phyloP scores from a whole-genome alignment of 1,284 basidiomycete species.

The Sutorius eximius region DNA sequence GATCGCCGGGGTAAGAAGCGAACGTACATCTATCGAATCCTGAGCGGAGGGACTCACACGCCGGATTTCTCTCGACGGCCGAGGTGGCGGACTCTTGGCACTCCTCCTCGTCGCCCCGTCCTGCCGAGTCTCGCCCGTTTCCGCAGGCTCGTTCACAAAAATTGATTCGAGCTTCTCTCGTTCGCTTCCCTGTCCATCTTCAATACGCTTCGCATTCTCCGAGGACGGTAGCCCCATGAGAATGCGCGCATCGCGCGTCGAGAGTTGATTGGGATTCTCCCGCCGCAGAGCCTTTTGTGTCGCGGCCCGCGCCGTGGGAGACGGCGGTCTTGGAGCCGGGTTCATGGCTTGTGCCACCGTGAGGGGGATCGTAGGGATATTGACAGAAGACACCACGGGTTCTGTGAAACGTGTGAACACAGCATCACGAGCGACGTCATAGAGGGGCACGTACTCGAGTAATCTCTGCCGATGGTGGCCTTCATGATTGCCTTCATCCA shows the following conservation, averaged over 20 bases:
- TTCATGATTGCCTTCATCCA: conserved; percentile 99
- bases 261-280: conserved; percentile 89
- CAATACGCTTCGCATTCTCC: conserved; percentile 35
- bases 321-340: conserved; percentile 91
- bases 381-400: conserved; percentile 95
- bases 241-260: conserved; percentile 80
- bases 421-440: background rate
- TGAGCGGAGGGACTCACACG: conserved; percentile 39
- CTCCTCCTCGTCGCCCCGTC: conserved; percentile 8
- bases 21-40: conserved; percentile 39
- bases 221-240: conserved; percentile 63
- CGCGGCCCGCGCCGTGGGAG: conserved; percentile 83
- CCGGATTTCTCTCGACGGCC: conserved; percentile 63
- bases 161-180: conserved; percentile 53
- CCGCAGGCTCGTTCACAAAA: conserved; percentile 45
- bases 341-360: conserved; percentile 96
- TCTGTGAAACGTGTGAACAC: conserved; percentile 45
- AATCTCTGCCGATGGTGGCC: conserved; percentile 93
- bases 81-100: conserved; percentile 46
- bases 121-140: conserved; percentile 16
- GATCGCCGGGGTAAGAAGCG: background rate
- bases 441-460: conserved; percentile 61
- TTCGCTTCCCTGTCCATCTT: conserved; percentile 40
- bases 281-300: conserved; percentile 86
- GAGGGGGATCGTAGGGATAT: conserved; percentile 95